These are phyloP conservation scores for Begonia masoniana DNA, from an alignment of 306 rosid genomes.

Conservation along the genomic window DNA sequence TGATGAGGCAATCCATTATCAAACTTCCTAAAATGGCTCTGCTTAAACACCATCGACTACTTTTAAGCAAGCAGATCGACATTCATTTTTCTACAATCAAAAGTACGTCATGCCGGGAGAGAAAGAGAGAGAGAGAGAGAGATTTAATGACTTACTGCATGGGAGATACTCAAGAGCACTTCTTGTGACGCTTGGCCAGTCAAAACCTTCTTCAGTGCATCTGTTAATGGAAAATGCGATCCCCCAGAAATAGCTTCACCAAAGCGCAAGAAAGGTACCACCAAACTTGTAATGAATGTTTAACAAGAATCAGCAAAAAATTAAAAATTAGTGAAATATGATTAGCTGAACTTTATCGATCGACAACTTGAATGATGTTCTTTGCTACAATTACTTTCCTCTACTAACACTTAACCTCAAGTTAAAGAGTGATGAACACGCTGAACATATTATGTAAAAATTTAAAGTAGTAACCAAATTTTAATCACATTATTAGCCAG, in stretches of 20 bases:
- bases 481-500: too few species aligned
- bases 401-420: too few species aligned
- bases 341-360: not conserved
- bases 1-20: too few species aligned
- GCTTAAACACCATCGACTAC: too few species aligned
- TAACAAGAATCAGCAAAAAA: not conserved
- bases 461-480: too few species aligned
- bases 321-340: not conserved
- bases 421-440: too few species aligned
- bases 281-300: constrained; percentile 38
- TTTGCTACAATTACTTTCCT: too few species aligned
- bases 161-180: constrained; percentile 57
- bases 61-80: too few species aligned
- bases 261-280: constrained; percentile 82
- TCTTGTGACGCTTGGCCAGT: constrained; percentile 74
- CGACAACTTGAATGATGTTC: not conserved
- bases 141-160: constrained; percentile 44
- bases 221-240: constrained; percentile 65
- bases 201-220: constrained; percentile 71
- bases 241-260: constrained; percentile 75
- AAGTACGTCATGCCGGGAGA: not conserved
- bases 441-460: too few species aligned
- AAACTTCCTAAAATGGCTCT: too few species aligned
- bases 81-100: too few species aligned
- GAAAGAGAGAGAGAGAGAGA: constrained; percentile 10